Base-by-base conservation (phyloP, 1,139 yeast genomes). In the Pichia sp. region DNA sequence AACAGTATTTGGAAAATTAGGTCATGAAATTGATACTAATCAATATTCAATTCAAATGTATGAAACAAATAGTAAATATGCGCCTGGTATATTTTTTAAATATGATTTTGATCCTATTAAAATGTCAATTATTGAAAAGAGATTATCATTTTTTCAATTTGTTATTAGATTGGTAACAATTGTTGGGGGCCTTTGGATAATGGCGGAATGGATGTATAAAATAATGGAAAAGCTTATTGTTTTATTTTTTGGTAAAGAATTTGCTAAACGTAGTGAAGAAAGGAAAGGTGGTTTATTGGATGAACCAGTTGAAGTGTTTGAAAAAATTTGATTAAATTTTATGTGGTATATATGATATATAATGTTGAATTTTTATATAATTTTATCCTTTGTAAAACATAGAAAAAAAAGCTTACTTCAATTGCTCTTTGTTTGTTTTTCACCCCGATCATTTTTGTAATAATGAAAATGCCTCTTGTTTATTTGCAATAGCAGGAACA, bases 41-140 rank as follows among this genome's bases (percentile, higher is more conserved):
- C 97, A 89, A 62, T 91, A 86, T 61, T 80, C 96, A 0, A 74
- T 87, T 25, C 79, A 84, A 10, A 85, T 80, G 54, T 49, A 54
- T 37, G 55, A 56, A 22, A 59, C 60, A 40, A 53, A 56, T 18
- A 49, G 51, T 6, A 55, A 53, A 30, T 71, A 68, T 9, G 58
- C 71, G 3, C 95, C 96, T 2, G 97, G 97, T 0, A 79, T 91
- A 28, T 84, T 72, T 56, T 76, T 91, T 66, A 75, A 74, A 42
- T 91, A 89, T 60, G 89, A 86, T 51, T 87, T 91, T 59, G 97
- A 91, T 55, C 93, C 97, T 4, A 76, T 91, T 33, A 74, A 80
- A 41, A 70, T 91, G 52, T 64, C 74, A 4, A 72, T 88, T 28
- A 69, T 70, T 23, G 97, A 89, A 57, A 69, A 67, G 42, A 70